phyloP scores from a whole-genome alignment of 805 yeast genomes.

The Metschnikowia lachancei region DNA sequence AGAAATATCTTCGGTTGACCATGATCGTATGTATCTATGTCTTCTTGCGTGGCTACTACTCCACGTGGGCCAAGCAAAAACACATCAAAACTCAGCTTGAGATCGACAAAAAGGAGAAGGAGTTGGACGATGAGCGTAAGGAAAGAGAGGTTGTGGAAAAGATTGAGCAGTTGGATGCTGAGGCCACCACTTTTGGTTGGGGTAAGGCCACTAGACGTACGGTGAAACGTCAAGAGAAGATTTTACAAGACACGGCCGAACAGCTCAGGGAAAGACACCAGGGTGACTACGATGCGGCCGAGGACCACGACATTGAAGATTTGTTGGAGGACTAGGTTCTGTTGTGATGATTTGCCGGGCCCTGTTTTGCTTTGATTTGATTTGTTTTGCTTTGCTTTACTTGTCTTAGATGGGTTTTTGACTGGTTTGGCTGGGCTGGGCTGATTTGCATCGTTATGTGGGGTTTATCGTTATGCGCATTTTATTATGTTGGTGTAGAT shows the following conservation, averaged over 20 bases:
- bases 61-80: slow-evolving; percentile 54
- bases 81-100: slow-evolving; percentile 49
- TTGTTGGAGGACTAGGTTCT: slow-evolving; percentile 47
- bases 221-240: slow-evolving; percentile 52
- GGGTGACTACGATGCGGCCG: slow-evolving; percentile 47
- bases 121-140: slow-evolving; percentile 34
- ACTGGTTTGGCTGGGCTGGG: too few relatives aligned
- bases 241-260: slow-evolving; percentile 46
- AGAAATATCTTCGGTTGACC: slow-evolving; percentile 46
- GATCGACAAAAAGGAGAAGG: slow-evolving; percentile 44
- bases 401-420: background rate
- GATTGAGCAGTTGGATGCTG: slow-evolving; percentile 32
- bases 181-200: slow-evolving; percentile 67
- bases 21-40: slow-evolving; percentile 59
- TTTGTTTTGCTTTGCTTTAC: background rate
- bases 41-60: slow-evolving; percentile 53
- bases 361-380: too few relatives aligned
- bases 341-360: too few relatives aligned
- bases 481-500: too few relatives aligned
- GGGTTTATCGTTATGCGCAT: too few relatives aligned
- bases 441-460: too few relatives aligned
- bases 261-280: slow-evolving; percentile 41
- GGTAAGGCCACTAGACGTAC: slow-evolving; percentile 69
- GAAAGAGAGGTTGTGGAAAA: slow-evolving; percentile 28
- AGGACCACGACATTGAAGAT: slow-evolving; percentile 69